These are phyloP conservation scores for Apiospora malaysiana DNA, from an alignment of 2,329 filamentous ascomycete species.

Conservation along the genomic window DNA sequence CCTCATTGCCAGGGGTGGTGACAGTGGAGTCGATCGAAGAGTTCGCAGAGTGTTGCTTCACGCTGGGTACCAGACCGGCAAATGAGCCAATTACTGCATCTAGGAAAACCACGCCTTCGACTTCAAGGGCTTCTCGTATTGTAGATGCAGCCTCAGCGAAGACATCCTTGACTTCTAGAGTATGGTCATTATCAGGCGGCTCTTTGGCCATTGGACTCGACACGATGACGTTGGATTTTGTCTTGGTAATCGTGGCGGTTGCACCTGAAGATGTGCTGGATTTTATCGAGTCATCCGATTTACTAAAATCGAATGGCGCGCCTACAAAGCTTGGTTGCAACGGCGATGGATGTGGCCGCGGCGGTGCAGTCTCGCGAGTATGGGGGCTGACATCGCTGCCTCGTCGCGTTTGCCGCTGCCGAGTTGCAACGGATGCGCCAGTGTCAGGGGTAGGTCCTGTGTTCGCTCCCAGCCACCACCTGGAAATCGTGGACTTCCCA, in stretches of 20 bases:
- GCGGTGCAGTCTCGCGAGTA: slow-evolving; percentile 3
- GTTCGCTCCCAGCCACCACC: slow-evolving; percentile 28
- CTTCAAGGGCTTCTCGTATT: slow-evolving; percentile 48
- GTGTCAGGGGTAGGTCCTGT: slow-evolving; percentile 25
- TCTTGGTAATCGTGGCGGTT: slow-evolving; percentile 16
- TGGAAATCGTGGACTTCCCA: slow-evolving; percentile 31
- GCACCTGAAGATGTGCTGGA: not conserved
- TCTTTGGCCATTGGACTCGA: not conserved
- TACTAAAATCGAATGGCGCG: not conserved
- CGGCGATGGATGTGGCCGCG: slow-evolving; percentile 14
- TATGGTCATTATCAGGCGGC: slow-evolving; percentile 22
- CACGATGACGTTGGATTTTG: slow-evolving; percentile 1
- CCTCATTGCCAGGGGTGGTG: slow-evolving; percentile 27
- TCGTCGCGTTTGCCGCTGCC: not conserved
- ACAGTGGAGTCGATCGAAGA: slow-evolving; percentile 22
- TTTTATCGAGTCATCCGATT: not conserved
- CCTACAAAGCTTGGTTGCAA: slow-evolving; percentile 1
- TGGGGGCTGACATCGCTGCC: slow-evolving; percentile 10
- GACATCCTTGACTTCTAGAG: slow-evolving; percentile 28
- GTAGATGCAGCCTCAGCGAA: slow-evolving; percentile 51
- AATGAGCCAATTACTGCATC: slow-evolving; percentile 36
- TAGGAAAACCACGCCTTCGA: slow-evolving; percentile 46
- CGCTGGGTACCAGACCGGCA: slow-evolving; percentile 22
- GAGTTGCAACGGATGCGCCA: not conserved
- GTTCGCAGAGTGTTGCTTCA: not conserved